Evolutionary conservation across 441 rosid species (phyloP).

Genomic region (Daphne laureola): DNA sequence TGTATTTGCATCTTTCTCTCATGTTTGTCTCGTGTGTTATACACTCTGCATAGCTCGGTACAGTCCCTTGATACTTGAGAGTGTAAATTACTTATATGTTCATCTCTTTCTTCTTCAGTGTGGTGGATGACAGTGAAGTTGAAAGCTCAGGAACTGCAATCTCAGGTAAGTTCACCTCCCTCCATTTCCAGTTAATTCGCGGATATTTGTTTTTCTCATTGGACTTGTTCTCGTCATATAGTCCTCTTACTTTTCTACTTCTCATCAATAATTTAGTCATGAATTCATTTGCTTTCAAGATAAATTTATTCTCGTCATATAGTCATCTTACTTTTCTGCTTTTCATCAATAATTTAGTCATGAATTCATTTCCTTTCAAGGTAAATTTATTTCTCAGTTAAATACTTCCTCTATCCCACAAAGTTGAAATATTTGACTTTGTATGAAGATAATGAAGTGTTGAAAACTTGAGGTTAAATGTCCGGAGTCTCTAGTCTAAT

Average conservation of each 20-base stretch:
- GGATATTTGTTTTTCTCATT: background rate
- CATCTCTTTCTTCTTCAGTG: slow-evolving; percentile 30
- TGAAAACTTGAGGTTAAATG: background rate
- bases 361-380: no score
- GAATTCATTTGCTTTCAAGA: no score
- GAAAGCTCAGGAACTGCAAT: slow-evolving; percentile 34
- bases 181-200: slow-evolving; percentile 8
- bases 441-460: no score
- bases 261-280: no score
- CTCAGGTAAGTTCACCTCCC: slow-evolving; percentile 38
- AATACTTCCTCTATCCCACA: background rate
- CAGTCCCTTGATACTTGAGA: no score
- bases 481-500: no score
- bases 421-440: background rate
- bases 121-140: slow-evolving; percentile 53
- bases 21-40: background rate
- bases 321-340: background rate
- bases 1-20: no score
- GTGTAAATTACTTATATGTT: background rate
- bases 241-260: background rate
- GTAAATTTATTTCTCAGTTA: slow-evolving; percentile 1
- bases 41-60: background rate
- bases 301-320: slow-evolving; percentile 1
- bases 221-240: background rate
- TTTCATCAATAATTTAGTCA: no score